Evolutionary conservation across 2,329 filamentous ascomycete genomes (phyloP).

Genomic region (Pestalotiopsis sp.): DNA sequence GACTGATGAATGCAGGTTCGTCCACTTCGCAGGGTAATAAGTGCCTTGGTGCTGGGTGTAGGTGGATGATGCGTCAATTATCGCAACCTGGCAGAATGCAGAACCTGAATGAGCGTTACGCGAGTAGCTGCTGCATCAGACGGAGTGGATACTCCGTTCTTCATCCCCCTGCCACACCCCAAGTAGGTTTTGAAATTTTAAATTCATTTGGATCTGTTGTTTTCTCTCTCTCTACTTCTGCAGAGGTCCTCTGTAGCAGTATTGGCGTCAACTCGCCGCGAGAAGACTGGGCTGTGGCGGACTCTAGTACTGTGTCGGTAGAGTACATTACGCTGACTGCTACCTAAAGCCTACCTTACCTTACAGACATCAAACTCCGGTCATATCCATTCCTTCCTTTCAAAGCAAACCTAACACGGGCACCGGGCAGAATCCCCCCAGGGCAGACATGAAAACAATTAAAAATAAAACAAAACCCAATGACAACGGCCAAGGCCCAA

Average conservation of each 20-base stretch:
- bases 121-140: neutral
- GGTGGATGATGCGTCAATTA: conserved; percentile 7
- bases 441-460: neutral
- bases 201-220: neutral
- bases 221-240: neutral
- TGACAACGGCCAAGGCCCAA: neutral
- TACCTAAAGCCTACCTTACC: no score
- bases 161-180: neutral
- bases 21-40: neutral
- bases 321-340: no score
- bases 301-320: no score
- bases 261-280: no score
- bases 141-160: neutral
- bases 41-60: neutral
- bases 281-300: no score
- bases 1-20: neutral
- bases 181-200: no score
- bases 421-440: neutral
- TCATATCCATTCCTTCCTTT: neutral
- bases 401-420: neutral
- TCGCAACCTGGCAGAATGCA: neutral
- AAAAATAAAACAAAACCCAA: neutral
- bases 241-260: neutral
- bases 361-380: no score
- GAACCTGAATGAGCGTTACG: neutral